Evolutionary conservation across 257 asterid species (phyloP).

Genomic region (Mentha longifolia): DNA sequence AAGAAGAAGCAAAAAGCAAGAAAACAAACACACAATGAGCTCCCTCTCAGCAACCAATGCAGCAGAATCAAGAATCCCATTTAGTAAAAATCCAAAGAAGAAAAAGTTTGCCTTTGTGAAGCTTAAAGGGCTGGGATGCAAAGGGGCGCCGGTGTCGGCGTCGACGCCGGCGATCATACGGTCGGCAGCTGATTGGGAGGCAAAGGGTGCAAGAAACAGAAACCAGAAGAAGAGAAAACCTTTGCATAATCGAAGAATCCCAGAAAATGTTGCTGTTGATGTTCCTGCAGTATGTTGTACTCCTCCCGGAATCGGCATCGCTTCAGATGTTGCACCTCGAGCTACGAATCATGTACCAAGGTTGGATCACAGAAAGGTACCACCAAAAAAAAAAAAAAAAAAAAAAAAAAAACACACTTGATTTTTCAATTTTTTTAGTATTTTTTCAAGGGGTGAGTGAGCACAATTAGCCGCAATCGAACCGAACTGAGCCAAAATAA

Average conservation of each 20-base stretch:
- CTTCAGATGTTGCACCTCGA: slow-evolving; percentile 55
- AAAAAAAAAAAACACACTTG: too few species aligned
- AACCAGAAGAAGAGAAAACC: slow-evolving; percentile 36
- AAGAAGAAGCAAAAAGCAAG: slow-evolving; percentile 7
- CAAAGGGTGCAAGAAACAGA: slow-evolving; percentile 32
- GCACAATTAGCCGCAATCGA: too few species aligned
- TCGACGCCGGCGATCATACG: slow-evolving; percentile 38
- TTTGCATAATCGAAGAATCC: slow-evolving; percentile 30
- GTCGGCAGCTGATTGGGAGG: slow-evolving; percentile 40
- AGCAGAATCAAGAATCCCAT: slow-evolving; percentile 25
- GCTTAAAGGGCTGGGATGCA: slow-evolving; percentile 57
- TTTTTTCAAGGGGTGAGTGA: too few species aligned
- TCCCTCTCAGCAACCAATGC: slow-evolving; percentile 30
- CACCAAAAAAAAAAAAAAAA: too few species aligned
- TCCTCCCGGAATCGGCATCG: slow-evolving; percentile 66
- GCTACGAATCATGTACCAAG: slow-evolving; percentile 39
- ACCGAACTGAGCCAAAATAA: too few species aligned
- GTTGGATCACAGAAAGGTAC: slow-evolving; percentile 45
- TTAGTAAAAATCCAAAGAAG: too few species aligned
- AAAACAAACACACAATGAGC: background rate
- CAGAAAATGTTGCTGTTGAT: slow-evolving; percentile 48
- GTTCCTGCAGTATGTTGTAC: slow-evolving; percentile 59
- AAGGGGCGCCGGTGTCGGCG: slow-evolving; percentile 24
- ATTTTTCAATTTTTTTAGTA: too few species aligned
- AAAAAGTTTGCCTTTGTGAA: slow-evolving; percentile 31